A percentile compares a stretch with the other conserved stretches of the same genome.
These are phyloP conservation scores for Chlamydomonas urium DNA, from an alignment of 139 green algal genomes.

Conservation along the genomic window DNA sequence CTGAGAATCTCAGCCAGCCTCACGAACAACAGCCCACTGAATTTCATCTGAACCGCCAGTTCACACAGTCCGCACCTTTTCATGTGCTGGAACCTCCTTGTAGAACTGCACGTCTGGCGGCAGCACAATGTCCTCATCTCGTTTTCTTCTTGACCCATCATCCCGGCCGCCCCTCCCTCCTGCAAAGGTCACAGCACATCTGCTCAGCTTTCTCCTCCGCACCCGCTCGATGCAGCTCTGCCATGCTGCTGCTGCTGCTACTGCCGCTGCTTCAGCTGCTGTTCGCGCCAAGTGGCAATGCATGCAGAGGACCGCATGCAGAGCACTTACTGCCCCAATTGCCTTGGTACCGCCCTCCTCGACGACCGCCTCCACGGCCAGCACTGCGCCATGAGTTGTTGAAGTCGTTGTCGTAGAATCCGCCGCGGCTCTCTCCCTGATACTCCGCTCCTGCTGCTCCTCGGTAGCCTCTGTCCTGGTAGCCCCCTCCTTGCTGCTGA, in stretches of 20 bases:
- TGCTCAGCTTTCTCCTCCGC: not conserved
- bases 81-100: too few relatives aligned
- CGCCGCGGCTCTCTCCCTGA: not conserved
- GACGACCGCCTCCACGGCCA: not conserved
- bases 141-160: not conserved
- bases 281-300: too few relatives aligned
- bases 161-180: not conserved
- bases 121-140: too few relatives aligned
- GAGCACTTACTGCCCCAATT: conserved; percentile 19
- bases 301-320: not conserved
- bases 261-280: too few relatives aligned
- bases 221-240: not conserved
- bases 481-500: not conserved
- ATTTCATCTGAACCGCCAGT: too few relatives aligned
- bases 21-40: too few relatives aligned
- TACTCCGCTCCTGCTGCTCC: not conserved
- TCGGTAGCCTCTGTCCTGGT: conserved; percentile 7
- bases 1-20: too few relatives aligned
- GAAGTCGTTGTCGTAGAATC: conserved; percentile 12
- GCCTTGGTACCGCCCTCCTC: conserved; percentile 13
- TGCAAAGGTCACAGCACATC: not conserved
- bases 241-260: too few relatives aligned
- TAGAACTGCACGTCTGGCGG: too few relatives aligned
- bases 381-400: not conserved
- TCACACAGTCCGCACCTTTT: too few relatives aligned